Conservation (phyloP, 345 rosid genomes). For the Eucalyptus coolabah region DNA sequence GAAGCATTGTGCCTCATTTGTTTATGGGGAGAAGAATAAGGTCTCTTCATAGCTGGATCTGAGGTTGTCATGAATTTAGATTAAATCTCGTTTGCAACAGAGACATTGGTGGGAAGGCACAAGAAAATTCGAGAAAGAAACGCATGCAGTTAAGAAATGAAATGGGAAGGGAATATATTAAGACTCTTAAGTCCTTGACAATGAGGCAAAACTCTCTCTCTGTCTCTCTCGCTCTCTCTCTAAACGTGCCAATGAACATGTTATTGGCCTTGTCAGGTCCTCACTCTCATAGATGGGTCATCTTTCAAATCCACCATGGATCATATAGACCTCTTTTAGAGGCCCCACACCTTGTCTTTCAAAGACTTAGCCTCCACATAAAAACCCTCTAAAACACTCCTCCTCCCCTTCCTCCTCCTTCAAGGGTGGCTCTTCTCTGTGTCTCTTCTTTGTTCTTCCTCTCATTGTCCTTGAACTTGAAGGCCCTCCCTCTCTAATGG, state of each 20-base stretch:
- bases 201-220: not conserved
- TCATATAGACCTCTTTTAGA: conserved; percentile 5
- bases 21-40: not conserved
- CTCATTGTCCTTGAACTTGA: not conserved
- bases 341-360: not conserved
- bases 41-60: not conserved
- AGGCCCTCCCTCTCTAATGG: conserved; percentile 1
- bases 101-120: not conserved
- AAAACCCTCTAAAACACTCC: not conserved
- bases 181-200: not conserved
- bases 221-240: not conserved
- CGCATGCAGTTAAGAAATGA: not conserved
- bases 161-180: not conserved
- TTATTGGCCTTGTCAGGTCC: conserved; percentile 30
- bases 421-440: not conserved
- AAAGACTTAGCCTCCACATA: not conserved
- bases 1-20: not conserved
- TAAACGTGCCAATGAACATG: not conserved
- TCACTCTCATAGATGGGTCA: conserved; percentile 21
- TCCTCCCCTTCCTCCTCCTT: not conserved
- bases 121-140: not conserved
- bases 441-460: not conserved
- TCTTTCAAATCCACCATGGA: conserved; percentile 13
- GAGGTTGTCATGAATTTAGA: not conserved
- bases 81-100: not conserved